Evolutionary conservation across 805 yeast genomes (phyloP), one percentile per base, ranked within the genome.

Genomic region (Starmerella apicola): DNA sequence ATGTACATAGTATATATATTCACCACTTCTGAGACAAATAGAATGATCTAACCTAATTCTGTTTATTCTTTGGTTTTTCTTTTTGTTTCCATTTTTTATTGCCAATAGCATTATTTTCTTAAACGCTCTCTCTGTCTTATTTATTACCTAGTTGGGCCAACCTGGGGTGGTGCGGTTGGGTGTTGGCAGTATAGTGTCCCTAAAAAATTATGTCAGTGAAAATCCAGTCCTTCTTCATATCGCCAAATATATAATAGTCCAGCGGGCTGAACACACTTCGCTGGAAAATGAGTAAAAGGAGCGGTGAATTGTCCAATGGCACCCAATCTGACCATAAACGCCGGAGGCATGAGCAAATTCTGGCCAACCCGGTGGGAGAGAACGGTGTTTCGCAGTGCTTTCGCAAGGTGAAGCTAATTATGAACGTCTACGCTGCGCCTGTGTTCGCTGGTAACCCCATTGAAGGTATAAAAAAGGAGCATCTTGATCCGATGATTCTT

Each of bases 401-500:
- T 64, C 76, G 73, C 50, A 65, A 61, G 32, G 70, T 76, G 40
- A 65, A 70, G 38, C 63, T 80, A 2, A 63, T 74, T 13, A 57
- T 91, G 58, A 84, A 86, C 56, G 76, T 85, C 5, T 84, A 95
- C 7, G 58, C 91, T 38, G 95, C 99, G 4, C 98, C 99, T 38
- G 66, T 74, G 39, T 81, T 78, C 60, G 55, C 76, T 28, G 64
- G 67, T 31, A 65, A 69, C 37, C 94, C 95, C 5, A 56, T 78
- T 13, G 74, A 73, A 44, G 99, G 97, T 31, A 70, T 91, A 48
- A 74, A 75, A 58, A 69, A 76, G 22, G 96, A 88, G 63, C 97
- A 91, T 62, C 63, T 91, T 48, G 95, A 91, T 55, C 85, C 91
- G 3, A 65, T 91, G 60, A 65, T 91, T 23, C 83, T 91, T 94